phyloP scores from a whole-genome alignment of 768 basidiomycete genomes.

The Holtermannia corniformis region DNA sequence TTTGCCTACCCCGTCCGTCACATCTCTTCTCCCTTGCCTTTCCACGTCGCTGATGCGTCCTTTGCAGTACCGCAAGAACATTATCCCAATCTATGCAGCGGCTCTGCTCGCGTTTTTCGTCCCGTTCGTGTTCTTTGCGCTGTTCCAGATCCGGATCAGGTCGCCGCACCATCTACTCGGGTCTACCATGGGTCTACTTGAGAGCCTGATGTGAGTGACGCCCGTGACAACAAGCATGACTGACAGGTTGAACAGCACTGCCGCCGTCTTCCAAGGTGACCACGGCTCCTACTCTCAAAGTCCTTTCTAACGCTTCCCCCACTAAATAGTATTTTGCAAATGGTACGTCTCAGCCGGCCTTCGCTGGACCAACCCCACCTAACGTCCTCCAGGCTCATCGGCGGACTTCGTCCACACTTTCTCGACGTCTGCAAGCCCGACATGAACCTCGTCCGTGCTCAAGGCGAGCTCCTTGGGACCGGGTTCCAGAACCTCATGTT shows the following conservation, averaged over 20 bases:
- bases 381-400: constrained; percentile 25
- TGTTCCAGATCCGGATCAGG: constrained; percentile 51
- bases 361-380: constrained; percentile 1
- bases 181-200: constrained; percentile 51
- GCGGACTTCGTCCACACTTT: constrained; percentile 51
- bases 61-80: constrained; percentile 44
- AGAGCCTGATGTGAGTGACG: constrained; percentile 44
- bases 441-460: constrained; percentile 22
- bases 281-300: not conserved
- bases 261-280: constrained; percentile 44
- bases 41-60: not conserved
- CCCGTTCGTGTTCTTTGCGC: constrained; percentile 51
- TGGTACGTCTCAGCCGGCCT: constrained; percentile 42
- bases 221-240: not conserved
- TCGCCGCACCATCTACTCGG: constrained; percentile 47
- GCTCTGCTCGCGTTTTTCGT: constrained; percentile 51
- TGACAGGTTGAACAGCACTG: constrained; percentile 35
- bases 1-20: constrained; percentile 46
- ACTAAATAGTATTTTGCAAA: constrained; percentile 48
- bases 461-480: constrained; percentile 40
- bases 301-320: constrained; percentile 23
- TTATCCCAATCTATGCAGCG: constrained; percentile 51
- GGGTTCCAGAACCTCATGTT: constrained; percentile 51
- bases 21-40: constrained; percentile 21
- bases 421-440: constrained; percentile 50